phyloP scores from a whole-genome alignment of 176 grass and related monocot genomes.

The Phyllostachys edulis region DNA sequence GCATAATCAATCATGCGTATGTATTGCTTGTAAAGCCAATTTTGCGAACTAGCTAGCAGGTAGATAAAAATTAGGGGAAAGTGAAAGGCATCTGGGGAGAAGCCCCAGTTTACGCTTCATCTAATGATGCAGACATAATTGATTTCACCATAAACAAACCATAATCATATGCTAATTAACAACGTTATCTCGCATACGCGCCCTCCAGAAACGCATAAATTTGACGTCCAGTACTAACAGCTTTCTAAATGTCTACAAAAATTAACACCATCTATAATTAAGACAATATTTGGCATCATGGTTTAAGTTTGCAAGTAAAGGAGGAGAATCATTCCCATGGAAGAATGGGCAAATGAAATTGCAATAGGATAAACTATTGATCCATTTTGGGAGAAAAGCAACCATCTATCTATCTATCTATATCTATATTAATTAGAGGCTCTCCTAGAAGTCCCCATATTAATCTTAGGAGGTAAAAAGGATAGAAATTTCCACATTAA shows the following conservation, averaged over 20 bases:
- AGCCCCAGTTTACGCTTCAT: slow-evolving; percentile 39
- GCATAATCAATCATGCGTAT: slow-evolving; percentile 46
- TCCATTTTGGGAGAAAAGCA: slow-evolving; percentile 43
- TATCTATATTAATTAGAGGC: too few relatives aligned
- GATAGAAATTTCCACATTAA: too few relatives aligned
- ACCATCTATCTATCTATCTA: too few relatives aligned
- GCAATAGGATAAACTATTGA: slow-evolving; percentile 23
- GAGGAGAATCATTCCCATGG: background rate
- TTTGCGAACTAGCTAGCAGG: slow-evolving; percentile 32
- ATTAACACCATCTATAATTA: background rate
- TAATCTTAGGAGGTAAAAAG: too few relatives aligned
- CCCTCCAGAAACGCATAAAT: background rate
- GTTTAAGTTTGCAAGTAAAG: background rate
- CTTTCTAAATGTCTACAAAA: background rate
- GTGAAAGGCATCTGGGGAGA: slow-evolving; percentile 24
- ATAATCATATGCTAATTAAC: slow-evolving; percentile 19
- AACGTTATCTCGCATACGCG: slow-evolving; percentile 28
- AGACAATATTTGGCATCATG: background rate
- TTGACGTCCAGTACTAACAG: background rate
- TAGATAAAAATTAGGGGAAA: slow-evolving; percentile 39
- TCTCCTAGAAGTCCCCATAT: too few relatives aligned
- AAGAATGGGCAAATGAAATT: slow-evolving; percentile 5
- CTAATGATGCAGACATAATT: slow-evolving; percentile 56
- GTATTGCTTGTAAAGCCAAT: slow-evolving; percentile 42
- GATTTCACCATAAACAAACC: slow-evolving; percentile 45